Percentiles rank a stretch among this genome's conserved stretches.
Evolutionary conservation across 2,329 filamentous ascomycete species (phyloP).

Genomic region (Pseudogymnoascus sp.): DNA sequence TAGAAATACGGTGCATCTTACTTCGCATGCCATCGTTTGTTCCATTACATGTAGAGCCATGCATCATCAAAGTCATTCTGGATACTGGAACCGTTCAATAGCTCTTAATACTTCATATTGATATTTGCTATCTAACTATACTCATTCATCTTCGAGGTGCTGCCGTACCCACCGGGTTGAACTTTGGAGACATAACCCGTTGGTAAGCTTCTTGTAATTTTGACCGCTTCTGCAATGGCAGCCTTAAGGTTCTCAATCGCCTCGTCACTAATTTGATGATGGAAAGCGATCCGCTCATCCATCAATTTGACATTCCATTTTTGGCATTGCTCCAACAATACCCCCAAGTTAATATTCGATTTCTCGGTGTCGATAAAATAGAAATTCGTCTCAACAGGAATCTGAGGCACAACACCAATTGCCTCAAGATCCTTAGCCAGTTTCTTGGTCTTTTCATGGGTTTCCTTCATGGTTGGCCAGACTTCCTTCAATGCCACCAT

Average conservation of each 20-base stretch:
- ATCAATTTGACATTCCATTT: background rate
- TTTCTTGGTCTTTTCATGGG: background rate
- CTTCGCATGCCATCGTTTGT: background rate
- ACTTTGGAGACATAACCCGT: background rate
- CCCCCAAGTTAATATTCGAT: background rate
- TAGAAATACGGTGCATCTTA: background rate
- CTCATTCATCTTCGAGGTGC: background rate
- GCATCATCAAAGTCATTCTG: background rate
- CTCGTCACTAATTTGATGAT: background rate
- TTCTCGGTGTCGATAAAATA: background rate
- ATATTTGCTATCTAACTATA: background rate
- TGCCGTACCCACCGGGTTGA: background rate
- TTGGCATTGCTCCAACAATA: background rate
- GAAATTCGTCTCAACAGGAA: background rate
- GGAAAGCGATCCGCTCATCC: background rate
- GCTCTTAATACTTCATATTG: background rate
- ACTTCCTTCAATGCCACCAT: slow-evolving; percentile 64
- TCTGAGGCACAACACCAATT: background rate
- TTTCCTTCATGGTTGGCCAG: background rate
- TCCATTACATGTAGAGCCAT: background rate
- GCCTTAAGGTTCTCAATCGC: background rate
- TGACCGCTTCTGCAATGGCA: background rate
- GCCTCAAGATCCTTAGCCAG: background rate
- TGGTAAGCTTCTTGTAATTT: background rate
- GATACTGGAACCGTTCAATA: background rate